Evolutionary conservation across 257 asterid species (phyloP).

Genomic region (Petrea volubilis): DNA sequence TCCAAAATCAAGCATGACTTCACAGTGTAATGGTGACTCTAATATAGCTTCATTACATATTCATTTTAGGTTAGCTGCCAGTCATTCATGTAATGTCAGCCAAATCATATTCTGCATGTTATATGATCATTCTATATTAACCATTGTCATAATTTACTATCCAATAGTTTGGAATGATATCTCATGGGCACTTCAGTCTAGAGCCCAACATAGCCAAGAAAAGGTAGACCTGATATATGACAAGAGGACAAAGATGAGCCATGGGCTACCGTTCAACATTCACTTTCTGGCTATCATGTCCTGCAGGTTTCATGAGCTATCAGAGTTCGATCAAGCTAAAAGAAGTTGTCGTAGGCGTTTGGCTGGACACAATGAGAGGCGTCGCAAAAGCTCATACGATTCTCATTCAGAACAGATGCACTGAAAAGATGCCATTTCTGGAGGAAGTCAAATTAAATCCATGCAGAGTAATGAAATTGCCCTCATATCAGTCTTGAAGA

Average conservation of each 20-base stretch:
- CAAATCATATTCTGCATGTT: background rate
- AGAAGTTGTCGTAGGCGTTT: slow-evolving; percentile 88
- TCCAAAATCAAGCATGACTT: background rate
- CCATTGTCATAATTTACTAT: background rate
- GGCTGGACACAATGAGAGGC: slow-evolving; percentile 92
- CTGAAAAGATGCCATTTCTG: slow-evolving; percentile 15
- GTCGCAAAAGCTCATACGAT: slow-evolving; percentile 73
- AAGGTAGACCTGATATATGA: slow-evolving; percentile 13
- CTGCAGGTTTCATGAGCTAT: slow-evolving; percentile 78
- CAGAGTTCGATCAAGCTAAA: slow-evolving; percentile 83
- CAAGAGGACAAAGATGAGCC: slow-evolving; percentile 1
- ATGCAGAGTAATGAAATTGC: slow-evolving; percentile 12
- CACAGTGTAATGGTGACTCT: background rate
- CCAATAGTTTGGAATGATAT: background rate
- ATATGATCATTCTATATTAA: background rate
- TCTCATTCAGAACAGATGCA: slow-evolving; percentile 46
- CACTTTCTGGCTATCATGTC: slow-evolving; percentile 23
- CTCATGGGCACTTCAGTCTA: slow-evolving; percentile 3
- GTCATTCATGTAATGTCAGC: background rate
- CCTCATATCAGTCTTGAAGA: slow-evolving; percentile 25
- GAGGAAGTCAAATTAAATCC: slow-evolving; percentile 10
- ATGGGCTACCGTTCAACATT: slow-evolving; percentile 1
- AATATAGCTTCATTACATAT: background rate
- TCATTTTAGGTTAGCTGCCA: background rate
- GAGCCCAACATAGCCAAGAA: slow-evolving; percentile 7